Conservation (phyloP, 2,329 filamentous ascomycete genomes). For the Diplodia scrobiculata region DNA sequence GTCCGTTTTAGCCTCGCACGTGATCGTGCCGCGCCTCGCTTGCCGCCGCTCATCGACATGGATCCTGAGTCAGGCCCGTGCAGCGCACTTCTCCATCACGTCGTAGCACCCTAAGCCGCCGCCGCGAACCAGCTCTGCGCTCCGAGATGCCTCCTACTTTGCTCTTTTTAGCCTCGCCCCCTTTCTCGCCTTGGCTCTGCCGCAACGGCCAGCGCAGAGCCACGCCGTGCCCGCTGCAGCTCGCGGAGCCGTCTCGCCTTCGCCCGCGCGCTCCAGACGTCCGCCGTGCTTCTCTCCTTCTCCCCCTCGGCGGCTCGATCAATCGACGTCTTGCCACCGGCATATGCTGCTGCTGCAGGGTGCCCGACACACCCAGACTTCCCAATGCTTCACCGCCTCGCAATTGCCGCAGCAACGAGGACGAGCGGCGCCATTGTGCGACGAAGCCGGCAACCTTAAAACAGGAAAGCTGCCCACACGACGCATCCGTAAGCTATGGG, state of each 20-base stretch:
- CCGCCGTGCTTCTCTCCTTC: neutral
- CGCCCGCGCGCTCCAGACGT: neutral
- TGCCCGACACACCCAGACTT: constrained; percentile 9
- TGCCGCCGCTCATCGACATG: constrained; percentile 14
- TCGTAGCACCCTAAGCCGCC: constrained; percentile 17
- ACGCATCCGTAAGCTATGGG: constrained; percentile 22
- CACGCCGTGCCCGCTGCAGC: constrained; percentile 2
- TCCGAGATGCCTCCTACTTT: neutral
- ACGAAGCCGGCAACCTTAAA: constrained; percentile 21
- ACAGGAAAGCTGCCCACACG: neutral
- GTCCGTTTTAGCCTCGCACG: constrained; percentile 23
- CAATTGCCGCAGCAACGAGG: constrained; percentile 19
- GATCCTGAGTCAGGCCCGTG: constrained; percentile 14
- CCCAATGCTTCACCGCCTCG: constrained; percentile 16
- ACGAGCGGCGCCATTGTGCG: constrained; percentile 4
- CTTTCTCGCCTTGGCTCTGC: constrained; percentile 3
- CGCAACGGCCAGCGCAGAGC: constrained; percentile 11
- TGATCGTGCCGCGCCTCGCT: constrained; percentile 11
- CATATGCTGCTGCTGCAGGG: constrained; percentile 11
- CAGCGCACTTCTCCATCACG: constrained; percentile 19
- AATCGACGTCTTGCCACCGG: constrained; percentile 1
- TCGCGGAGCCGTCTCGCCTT: neutral
- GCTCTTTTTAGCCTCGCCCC: constrained; percentile 1
- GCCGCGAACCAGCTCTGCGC: constrained; percentile 7
- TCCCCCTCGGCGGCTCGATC: neutral